Base-by-base conservation (phyloP, 805 yeast species). In the Blastobotrys mokoenaii region DNA sequence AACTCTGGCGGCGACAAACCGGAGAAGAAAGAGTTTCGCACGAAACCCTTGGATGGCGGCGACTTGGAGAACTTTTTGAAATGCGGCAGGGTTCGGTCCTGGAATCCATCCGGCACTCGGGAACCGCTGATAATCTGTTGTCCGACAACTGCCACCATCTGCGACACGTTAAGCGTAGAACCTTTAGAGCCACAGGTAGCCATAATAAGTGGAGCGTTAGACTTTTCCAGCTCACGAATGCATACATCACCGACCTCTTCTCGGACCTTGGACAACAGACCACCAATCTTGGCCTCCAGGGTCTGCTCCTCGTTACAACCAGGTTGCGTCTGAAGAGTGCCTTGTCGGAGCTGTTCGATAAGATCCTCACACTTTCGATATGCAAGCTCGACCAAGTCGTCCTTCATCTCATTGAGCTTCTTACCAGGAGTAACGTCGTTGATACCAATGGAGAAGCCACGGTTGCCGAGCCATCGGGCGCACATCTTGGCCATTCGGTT, bases 71-170 rank as follows among this genome's bases (percentile, higher is more conserved):
- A 84, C 67, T 94, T 93, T 40, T 86, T 80, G 71, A 93, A 93
- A 68, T 93, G 99, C 10, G 99, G 99, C 55, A 93, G 70, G 0
- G 98, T 87, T 67, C 99, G 80, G 68, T 93, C 97, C 66, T 93
- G 97, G 75, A 93, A 93, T n/a, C 99, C 99, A 73, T 93, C 96
- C 18, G 98, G 97, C 50, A 93, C 98, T 76, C 99, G 95, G 63
- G 87, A 85, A 66, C 99, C 99, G 3, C 96, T 82, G 56, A 93
- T 93, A 71, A 93, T 93, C 68, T 93, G 99, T 70, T 93, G 99
- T 45, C 98, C 98, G 25, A 93, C 98, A 62, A 90, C 96, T 0
- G 99, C 99, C 74, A 93, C 97, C 99, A 93, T 93, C 71, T 93
- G 99, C 11, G 98, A 93, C 27, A 93, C 98, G 65, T 93, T 93